Base-by-base conservation (phyloP, 768 basidiomycete species). In the Tremella fuciformis region DNA sequence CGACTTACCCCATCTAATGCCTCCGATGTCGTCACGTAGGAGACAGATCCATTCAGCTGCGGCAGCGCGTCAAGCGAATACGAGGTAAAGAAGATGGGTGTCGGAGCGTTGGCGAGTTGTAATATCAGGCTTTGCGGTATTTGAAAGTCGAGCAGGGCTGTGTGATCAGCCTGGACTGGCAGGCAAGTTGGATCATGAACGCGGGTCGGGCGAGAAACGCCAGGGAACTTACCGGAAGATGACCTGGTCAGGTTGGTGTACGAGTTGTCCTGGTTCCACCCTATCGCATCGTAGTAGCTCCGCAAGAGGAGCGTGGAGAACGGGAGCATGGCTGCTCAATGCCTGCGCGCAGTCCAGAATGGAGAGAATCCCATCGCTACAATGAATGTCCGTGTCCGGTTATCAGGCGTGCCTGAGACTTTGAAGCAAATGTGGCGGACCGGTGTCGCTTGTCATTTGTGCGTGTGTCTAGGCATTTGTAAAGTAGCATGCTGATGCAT, bases 181-280 rank as follows among this genome's bases (percentile, higher is more conserved):
- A 4, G 15, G 22, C 42, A 46, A 22, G 13, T 40, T 11, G 13
- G 39, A 40, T 40, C 11, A 19, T 19, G 11, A 8, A 1, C 13
- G 8, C 39, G 55, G 56, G n/a, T 16, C 21, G 56, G n/a, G 13
- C 21, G 11, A 34, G 29, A 34, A 34, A 4, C 42, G 15, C 18
- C 21, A 3, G 25, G 22, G 19, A n/a, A 67, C 75, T 29, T 59
- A 94, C 91, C 88, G 78, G 83, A 86, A 1, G 92, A 94, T 37
- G 91, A 88, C 55, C 89, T 84, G 0, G 91, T 96, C 44, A 98
- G 69, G 64, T 93, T 90, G 1, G 88, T 84, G 70, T 90, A 97
- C 19, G 94, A 81, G 70, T 94, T 94, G 77, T 97, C 93, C 74
- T 94, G 90, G 68, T 91, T 92, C 94, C 94, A 98, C 62, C 90